Evolutionary conservation across 2,329 filamentous ascomycete genomes (phyloP), one percentile per base, ranked within the genome.

Genomic region (Setomelanomma holmii): DNA sequence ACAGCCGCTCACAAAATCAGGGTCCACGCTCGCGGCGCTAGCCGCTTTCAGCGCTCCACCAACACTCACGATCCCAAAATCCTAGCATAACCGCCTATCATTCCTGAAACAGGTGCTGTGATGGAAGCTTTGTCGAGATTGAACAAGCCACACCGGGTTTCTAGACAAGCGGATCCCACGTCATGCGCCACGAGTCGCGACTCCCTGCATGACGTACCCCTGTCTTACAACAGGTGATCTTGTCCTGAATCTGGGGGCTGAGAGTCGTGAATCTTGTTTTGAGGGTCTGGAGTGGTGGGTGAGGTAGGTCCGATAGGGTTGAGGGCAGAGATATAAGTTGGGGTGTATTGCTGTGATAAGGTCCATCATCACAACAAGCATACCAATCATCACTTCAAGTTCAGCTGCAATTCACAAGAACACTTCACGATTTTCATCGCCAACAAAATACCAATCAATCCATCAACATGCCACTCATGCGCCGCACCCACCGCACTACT

Each of bases 381-480:
- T 43, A 17, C 5, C 12, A 10, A 45, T 35, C 39, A 33, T 50
- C 24, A 11, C 22, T 53, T 44, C 44, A 51, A 43, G 27, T 43
- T 16, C 39, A 43, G 38, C 50, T 23, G n/a, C 42, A 50, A 47
- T 24, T 14, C 22, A 44, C 41, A 41, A 47, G 47, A 53, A 45
- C n/a, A 27, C 34, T 40, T 48, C 41, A 49, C 16, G 22, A 19
- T 35, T 39, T 54, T 43, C 30, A 42, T 27, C 34, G 45, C 47
- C 27, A 39, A 20, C 35, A 35, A 47, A 54, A 43, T 45, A 27
- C 56, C 24, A 42, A 38, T 24, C 38, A 39, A 36, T 11, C 27
- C 52, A 14, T 22, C 46, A 55, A 43, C 60, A 73, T 70, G 67
- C 70, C 69, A 66, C 58, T 73, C 16, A 57, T 57, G 34, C 60